Evolutionary conservation across 768 basidiomycete genomes (phyloP).

Genomic region (Ephemerocybe angulata): DNA sequence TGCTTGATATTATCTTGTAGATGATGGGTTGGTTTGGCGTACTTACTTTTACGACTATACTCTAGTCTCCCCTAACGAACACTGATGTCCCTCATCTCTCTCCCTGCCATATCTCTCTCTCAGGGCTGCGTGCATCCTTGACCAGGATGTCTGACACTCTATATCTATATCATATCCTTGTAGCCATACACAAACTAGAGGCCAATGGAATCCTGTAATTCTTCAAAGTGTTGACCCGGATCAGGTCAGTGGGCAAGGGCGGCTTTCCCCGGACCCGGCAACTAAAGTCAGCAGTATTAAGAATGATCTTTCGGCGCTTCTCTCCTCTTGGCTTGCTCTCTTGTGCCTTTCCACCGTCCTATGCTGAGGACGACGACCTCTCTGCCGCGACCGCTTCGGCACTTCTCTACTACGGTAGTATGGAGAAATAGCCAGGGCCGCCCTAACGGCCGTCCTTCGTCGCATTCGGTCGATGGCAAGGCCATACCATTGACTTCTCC

Average conservation of each 20-base stretch:
- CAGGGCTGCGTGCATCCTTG: slow-evolving; percentile 34
- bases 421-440: background rate
- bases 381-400: background rate
- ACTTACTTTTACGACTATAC: background rate
- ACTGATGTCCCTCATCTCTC: background rate
- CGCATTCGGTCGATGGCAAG: background rate
- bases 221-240: background rate
- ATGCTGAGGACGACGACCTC: slow-evolving; percentile 1
- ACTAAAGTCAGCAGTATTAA: background rate
- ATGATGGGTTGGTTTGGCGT: background rate
- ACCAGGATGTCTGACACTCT: slow-evolving; percentile 19
- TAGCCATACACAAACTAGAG: background rate
- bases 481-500: background rate
- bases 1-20: background rate
- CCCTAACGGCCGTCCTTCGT: background rate
- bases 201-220: background rate
- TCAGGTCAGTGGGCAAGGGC: background rate
- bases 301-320: background rate
- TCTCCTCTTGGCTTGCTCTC: background rate
- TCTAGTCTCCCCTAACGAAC: background rate
- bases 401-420: background rate
- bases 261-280: background rate
- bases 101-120: background rate
- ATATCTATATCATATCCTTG: background rate
- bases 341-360: background rate